Base-by-base conservation (phyloP, 371 early-diverging fungal species). In the Mucor racemosus region DNA sequence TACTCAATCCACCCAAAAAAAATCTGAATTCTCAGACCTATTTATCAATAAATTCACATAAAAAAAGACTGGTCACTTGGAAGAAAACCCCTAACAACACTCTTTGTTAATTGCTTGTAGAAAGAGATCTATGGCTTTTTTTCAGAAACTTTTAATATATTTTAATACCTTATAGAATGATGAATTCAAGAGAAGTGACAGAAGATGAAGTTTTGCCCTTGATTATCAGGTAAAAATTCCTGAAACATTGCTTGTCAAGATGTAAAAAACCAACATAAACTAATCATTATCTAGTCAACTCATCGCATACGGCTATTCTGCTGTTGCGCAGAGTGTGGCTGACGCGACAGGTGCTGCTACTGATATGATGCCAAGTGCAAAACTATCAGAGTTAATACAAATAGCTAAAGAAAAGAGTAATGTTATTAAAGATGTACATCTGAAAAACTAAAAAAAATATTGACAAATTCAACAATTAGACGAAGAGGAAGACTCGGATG, bases 301-400 rank as follows among this genome's bases (percentile, higher is more conserved):
- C 36, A 77, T 87, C 50, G 86, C 85, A 5, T 88, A 86, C 72
- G 90, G 90, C 31, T 87, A 84, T 62, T 81, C 84, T 7, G 75
- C 86, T 46, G 77, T 88, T 9, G 90, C 90, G 7, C 81, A 81
- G 68, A 76, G 78, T 58, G 86, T 90, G 9, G 86, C 85, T 54
- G 85, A 86, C 67, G 83, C 86, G 63, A 86, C 88, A 34, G 85
- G 87, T 40, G 84, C 82, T 11, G 58, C 74, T 0, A 72, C 65
- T 7, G 75, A 83, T 42, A 74, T 87, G 76, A 74, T 79, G 46
- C 86, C 88, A 11, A 86, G 85, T 62, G 62, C 81, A 7, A 78
- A 70, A 66, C 76, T 90, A 39, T 68, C 81, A 13, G 88, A 88
- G 62, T 62, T 86, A 54, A 67, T 86, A 57, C 84, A 74, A 57